These are phyloP conservation scores for Escallonia rubra DNA, from an alignment of 129 eudicot genomes.

Conservation along the genomic window DNA sequence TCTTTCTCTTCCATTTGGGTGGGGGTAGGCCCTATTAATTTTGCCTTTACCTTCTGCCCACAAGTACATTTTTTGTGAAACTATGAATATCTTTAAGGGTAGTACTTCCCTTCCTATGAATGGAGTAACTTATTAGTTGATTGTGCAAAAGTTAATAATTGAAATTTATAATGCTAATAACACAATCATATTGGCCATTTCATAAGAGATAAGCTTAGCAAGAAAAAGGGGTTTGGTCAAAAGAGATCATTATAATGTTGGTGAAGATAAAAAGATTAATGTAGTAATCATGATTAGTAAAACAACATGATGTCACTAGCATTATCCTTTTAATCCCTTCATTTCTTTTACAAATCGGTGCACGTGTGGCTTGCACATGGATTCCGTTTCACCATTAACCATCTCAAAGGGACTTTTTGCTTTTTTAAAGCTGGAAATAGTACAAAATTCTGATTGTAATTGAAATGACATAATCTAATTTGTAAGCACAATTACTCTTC, in stretches of 20 bases:
- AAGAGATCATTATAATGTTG: slow-evolving; percentile 9
- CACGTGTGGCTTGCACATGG: slow-evolving; percentile 20
- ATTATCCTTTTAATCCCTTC: background rate
- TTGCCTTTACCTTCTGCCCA: background rate
- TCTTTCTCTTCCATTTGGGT: no score
- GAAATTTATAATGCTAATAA: background rate
- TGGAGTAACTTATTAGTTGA: background rate
- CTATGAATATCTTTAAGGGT: background rate
- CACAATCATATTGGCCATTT: no score
- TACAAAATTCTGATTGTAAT: no score
- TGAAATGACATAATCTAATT: no score
- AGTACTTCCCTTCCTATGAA: background rate
- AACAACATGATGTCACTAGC: slow-evolving; percentile 7
- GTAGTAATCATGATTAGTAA: background rate
- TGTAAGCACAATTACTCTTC: no score
- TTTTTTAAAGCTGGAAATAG: no score
- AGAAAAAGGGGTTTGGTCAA: slow-evolving; percentile 4
- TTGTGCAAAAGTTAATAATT: background rate
- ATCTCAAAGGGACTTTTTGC: background rate
- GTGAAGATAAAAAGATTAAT: slow-evolving; percentile 17
- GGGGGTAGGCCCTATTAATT: background rate
- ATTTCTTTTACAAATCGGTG: slow-evolving; percentile 10
- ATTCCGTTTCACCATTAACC: slow-evolving; percentile 5
- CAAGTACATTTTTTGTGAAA: background rate
- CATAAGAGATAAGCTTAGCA: background rate